phyloP scores from a whole-genome alignment of 2,329 filamentous ascomycete species.

The Tolypocladium pustulatum region DNA sequence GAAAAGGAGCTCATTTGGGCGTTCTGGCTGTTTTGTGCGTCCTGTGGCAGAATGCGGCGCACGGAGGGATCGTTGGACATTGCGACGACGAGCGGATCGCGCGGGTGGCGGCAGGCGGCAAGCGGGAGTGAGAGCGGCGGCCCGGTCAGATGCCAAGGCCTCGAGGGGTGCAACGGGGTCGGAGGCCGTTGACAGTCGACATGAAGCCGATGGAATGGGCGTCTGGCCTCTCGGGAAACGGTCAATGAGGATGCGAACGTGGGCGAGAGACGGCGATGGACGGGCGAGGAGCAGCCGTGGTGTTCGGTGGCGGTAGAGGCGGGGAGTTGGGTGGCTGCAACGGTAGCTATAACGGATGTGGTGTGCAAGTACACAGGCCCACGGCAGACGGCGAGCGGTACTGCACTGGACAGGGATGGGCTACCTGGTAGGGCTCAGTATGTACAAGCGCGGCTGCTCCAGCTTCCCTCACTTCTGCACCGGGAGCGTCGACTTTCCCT shows the following conservation, averaged over 20 bases:
- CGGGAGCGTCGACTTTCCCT: not conserved
- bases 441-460: not conserved
- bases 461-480: not conserved
- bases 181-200: conserved; percentile 10
- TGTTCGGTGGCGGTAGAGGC: not conserved
- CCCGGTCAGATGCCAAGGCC: not conserved
- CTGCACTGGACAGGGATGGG: not conserved
- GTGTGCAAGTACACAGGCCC: not conserved
- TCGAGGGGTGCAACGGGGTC: not conserved
- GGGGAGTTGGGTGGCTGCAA: not conserved
- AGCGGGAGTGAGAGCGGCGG: not conserved
- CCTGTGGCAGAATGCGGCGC: conserved; percentile 56
- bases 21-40: conserved; percentile 35
- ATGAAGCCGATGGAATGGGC: conserved; percentile 15
- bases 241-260: conserved; percentile 3
- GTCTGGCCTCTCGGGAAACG: not conserved
- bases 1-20: conserved; percentile 57
- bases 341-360: not conserved
- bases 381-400: not conserved
- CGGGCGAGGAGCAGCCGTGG: not conserved
- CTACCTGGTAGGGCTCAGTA: not conserved
- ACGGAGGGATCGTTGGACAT: conserved; percentile 54
- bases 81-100: conserved; percentile 7
- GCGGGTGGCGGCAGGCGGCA: not conserved
- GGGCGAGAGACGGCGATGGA: not conserved